A percentile compares a stretch with the other conserved stretches of the same genome.
These are phyloP conservation scores for Fusarium tuaranense DNA, from an alignment of 2,329 filamentous ascomycete species.

Conservation along the genomic window DNA sequence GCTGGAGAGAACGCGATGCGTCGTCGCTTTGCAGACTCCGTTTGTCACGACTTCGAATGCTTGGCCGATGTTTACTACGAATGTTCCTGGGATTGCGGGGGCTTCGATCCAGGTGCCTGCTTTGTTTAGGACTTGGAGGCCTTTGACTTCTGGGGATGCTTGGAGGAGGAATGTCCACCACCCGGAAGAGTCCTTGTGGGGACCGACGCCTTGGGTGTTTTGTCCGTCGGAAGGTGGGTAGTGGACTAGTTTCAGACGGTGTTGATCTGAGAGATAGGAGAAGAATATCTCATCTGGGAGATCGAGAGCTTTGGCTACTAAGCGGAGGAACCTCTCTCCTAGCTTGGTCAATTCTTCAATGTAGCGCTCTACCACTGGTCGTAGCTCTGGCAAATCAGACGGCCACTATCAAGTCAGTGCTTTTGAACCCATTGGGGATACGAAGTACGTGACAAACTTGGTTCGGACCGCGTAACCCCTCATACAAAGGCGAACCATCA, in stretches of 20 bases:
- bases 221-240: constrained; percentile 55
- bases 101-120: constrained; percentile 63
- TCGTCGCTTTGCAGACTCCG: constrained; percentile 65
- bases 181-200: constrained; percentile 72
- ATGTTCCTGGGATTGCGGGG: constrained; percentile 58
- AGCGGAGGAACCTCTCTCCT: constrained; percentile 64
- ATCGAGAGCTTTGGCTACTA: constrained; percentile 66
- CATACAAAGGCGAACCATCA: constrained; percentile 51
- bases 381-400: constrained; percentile 48
- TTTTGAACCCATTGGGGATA: background rate
- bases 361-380: constrained; percentile 58
- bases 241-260: constrained; percentile 69
- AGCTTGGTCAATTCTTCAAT: constrained; percentile 62
- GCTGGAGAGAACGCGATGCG: constrained; percentile 56
- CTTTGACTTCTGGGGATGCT: constrained; percentile 62
- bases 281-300: constrained; percentile 62
- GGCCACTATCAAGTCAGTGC: constrained; percentile 54
- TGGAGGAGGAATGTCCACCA: constrained; percentile 75
- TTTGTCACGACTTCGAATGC: constrained; percentile 68
- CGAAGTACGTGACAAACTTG: constrained; percentile 50
- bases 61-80: constrained; percentile 70
- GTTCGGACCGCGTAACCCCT: constrained; percentile 60
- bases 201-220: constrained; percentile 65
- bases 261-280: constrained; percentile 66
- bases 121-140: constrained; percentile 64